Percentiles rank a stretch among this genome's conserved stretches.
phyloP scores from a whole-genome alignment of 2,329 filamentous ascomycete genomes.

The Trichoderma asperellum region DNA sequence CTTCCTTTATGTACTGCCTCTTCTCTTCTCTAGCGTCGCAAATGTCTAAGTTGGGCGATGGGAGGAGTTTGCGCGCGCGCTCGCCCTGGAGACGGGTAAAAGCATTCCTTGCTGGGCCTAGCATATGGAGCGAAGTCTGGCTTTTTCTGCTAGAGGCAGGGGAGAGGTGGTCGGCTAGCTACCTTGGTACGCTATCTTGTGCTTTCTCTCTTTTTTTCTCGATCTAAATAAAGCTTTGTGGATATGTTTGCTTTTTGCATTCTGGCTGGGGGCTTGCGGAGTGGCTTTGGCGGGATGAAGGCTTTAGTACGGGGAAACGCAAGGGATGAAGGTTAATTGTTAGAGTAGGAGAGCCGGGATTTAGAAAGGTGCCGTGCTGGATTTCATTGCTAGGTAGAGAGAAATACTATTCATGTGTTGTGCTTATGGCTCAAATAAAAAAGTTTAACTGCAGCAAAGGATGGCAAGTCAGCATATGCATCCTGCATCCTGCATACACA shows the following conservation, averaged over 20 bases:
- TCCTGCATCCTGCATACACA: not conserved
- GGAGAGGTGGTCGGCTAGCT: not conserved
- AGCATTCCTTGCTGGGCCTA: constrained; percentile 25
- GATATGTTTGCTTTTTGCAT: constrained; percentile 16
- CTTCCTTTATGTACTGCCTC: not conserved
- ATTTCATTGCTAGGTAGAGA: not conserved
- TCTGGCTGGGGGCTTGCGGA: constrained; percentile 13
- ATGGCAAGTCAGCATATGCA: not conserved
- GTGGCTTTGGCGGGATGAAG: not conserved
- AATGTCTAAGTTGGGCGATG: constrained; percentile 20
- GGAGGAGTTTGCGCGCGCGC: not conserved
- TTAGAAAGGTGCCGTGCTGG: not conserved
- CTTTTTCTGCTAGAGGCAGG: not conserved
- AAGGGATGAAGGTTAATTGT: not conserved
- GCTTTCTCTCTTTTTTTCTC: too few species aligned
- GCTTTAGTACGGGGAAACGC: not conserved
- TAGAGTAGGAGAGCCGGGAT: not conserved
- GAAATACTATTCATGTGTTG: not conserved
- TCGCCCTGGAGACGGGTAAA: constrained; percentile 27
- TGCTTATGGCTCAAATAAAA: not conserved
- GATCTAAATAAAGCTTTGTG: not conserved
- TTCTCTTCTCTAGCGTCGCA: not conserved
- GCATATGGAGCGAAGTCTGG: not conserved
- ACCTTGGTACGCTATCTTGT: not conserved
- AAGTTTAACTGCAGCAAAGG: too few species aligned